Base-by-base conservation (phyloP, 148 eudicot species). In the Agrostemma githago region DNA sequence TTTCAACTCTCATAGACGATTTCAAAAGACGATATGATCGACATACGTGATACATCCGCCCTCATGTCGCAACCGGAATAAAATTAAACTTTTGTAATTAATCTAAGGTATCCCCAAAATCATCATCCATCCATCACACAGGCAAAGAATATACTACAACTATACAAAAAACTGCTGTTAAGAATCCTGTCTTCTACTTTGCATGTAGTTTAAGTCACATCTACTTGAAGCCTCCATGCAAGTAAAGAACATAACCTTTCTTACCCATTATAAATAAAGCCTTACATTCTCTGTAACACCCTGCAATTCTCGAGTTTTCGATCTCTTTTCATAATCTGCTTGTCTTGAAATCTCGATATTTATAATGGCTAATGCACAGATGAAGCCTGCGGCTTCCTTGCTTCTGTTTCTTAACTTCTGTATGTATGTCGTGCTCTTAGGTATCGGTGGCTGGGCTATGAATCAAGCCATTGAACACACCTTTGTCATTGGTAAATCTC, bases 371-470 rank as follows among this genome's bases (percentile, higher is more conserved):
- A 85, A 76, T 48, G 74, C 66, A 57, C 77, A 83, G 61, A 79
- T 85, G 81, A 87, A 85, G 82, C 83, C 87, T 26, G 83, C 46
- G 5, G 92, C 90, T 14, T 7, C 82, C 7, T 46, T 85, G 64
- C 93, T 95, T 78, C 65, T 95, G 83, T 57, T 81, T 58, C 97
- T 95, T 70, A 95, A 95, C 73, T 92, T 95, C 76, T 88, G 92
- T 82, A 95, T 94, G 98, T 94, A 79, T 76, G 89, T 84, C 8
- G 76, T 90, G 6, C 78, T 94, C 75, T 70, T 89, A 15, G 89
- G 93, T 73, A 87, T 94, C 38, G 90, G 89, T 38, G 96, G 90
- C 48, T 94, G 98, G 98, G 92, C 83, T 34, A 80, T 80, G 83
- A 80, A 80, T 46, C 53, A 79, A 68, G 97, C 97, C 15, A 89